phyloP scores from a whole-genome alignment of 2,329 filamentous ascomycete species.

The Ascochyta viciae-villosae region DNA sequence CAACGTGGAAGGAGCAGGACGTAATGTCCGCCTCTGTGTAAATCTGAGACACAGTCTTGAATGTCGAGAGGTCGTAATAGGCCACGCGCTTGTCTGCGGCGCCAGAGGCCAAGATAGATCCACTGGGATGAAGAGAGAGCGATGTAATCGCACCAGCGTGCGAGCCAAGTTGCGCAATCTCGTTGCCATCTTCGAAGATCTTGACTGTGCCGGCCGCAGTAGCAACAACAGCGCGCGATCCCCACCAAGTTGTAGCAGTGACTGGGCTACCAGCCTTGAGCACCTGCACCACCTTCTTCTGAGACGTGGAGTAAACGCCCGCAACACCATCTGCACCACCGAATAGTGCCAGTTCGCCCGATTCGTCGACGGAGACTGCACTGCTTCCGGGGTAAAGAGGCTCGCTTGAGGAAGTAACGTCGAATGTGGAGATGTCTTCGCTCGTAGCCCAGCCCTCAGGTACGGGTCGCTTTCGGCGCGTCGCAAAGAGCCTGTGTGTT shows the following conservation, averaged over 20 bases:
- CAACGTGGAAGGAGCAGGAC: constrained; percentile 87
- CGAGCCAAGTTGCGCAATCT: constrained; percentile 74
- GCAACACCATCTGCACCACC: constrained; percentile 77
- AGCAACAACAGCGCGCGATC: constrained; percentile 72
- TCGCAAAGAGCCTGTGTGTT: constrained; percentile 75
- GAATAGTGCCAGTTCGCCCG: constrained; percentile 72
- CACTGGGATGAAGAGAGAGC: constrained; percentile 81
- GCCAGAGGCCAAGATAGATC: constrained; percentile 82
- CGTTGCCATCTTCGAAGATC: constrained; percentile 74
- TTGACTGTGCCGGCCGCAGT: constrained; percentile 81
- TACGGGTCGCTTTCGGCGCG: constrained; percentile 85
- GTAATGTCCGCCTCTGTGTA: constrained; percentile 81
- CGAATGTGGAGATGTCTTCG: constrained; percentile 71
- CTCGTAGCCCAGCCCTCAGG: constrained; percentile 84
- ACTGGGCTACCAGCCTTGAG: constrained; percentile 70
- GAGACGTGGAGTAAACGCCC: constrained; percentile 78
- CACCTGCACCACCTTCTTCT: constrained; percentile 76
- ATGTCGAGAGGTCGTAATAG: constrained; percentile 78
- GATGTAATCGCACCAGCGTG: constrained; percentile 84
- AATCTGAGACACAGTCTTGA: constrained; percentile 76
- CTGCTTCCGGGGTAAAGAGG: constrained; percentile 66
- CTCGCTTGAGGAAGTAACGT: constrained; percentile 61
- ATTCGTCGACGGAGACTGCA: constrained; percentile 64
- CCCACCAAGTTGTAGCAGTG: constrained; percentile 71
- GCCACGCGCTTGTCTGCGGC: constrained; percentile 92